Evolutionary conservation across 2,329 filamentous ascomycete species (phyloP), one percentile per base, ranked within the genome.

Genomic region (Fusarium sp.): DNA sequence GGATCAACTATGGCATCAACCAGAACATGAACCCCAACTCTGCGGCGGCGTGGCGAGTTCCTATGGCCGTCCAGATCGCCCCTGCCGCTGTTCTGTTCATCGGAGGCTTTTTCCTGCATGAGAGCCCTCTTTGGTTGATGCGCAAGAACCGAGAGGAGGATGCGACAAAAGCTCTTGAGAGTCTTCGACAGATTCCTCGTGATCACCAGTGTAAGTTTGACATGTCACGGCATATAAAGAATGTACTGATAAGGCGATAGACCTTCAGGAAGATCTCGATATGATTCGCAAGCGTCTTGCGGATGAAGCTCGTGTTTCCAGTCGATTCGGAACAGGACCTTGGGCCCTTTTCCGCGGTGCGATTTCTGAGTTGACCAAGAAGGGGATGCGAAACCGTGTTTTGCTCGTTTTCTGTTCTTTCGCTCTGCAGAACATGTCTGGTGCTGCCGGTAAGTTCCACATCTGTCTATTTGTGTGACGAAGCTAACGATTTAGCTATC

Each of bases 241-340:
- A 16, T 28, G 6, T 7, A 23, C 63, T 75, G 18, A 75, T 12
- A 1, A 2, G 16, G 52, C 3, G 15, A 8, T 42, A 78, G 76
- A 82, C 62, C 78, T 88, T 23, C 80, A 81, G 52, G 81, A 82
- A 50, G 85, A 87, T 47, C 75, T 87, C 40, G 78, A 80, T 5
- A 83, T 84, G 70, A 84, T 86, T 20, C 74, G 75, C 28, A 71
- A 62, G 13, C 72, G 79, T 52, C 74, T 82, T 2, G 67, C 67
- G 0, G 79, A 81, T 20, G 80, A 82, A 50, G 68, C 73, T 1
- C 30, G 70, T 1, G 68, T 82, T 18, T 74, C 80, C 3, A 63
- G 58, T 26, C 72, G 71, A 38, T 81, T 77, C 34, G 79, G 79
- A 9, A 65, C 65, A 1, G 78, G 79, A 0, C 60, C 72, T 1